These are phyloP conservation scores for Lachancea sp. DNA, from an alignment of 805 yeast genomes.

Conservation along the genomic window DNA sequence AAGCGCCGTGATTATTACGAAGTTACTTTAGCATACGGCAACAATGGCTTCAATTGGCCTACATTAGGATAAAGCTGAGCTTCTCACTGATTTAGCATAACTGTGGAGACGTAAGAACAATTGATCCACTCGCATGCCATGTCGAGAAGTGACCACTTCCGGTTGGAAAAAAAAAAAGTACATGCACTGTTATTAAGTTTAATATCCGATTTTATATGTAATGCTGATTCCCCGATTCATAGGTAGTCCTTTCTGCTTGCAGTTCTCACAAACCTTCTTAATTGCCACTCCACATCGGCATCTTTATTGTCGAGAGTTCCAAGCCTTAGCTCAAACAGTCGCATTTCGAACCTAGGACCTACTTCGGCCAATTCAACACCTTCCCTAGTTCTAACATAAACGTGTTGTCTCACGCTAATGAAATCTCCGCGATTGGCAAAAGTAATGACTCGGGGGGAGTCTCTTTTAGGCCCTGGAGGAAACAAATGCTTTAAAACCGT, in stretches of 20 bases:
- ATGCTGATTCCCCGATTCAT: conserved; percentile 12
- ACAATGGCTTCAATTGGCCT: no score
- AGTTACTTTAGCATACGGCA: no score
- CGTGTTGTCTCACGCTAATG: conserved; percentile 91
- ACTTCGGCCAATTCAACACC: conserved; percentile 89
- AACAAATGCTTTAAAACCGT: conserved; percentile 80
- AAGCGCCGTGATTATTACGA: no score
- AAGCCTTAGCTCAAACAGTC: conserved; percentile 75
- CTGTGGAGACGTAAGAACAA: no score
- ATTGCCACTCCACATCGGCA: conserved; percentile 97
- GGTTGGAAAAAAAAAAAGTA: no score
- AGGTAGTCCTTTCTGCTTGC: conserved; percentile 92
- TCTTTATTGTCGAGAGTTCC: conserved; percentile 94
- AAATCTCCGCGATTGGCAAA: conserved; percentile 88
- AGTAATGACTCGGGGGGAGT: conserved; percentile 84
- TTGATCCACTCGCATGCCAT: no score
- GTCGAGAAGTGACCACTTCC: neutral
- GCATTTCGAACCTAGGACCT: conserved; percentile 98
- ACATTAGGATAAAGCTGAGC: no score
- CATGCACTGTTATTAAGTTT: no score
- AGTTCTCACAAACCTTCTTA: conserved; percentile 87
- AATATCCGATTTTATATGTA: neutral
- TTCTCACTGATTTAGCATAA: no score
- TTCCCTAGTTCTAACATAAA: conserved; percentile 83
- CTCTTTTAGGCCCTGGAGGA: conserved; percentile 95